Percentiles rank a stretch among this genome's conserved stretches.
Conservation (phyloP, 2,329 filamentous ascomycete genomes). For the Chaetomium olivaceum region DNA sequence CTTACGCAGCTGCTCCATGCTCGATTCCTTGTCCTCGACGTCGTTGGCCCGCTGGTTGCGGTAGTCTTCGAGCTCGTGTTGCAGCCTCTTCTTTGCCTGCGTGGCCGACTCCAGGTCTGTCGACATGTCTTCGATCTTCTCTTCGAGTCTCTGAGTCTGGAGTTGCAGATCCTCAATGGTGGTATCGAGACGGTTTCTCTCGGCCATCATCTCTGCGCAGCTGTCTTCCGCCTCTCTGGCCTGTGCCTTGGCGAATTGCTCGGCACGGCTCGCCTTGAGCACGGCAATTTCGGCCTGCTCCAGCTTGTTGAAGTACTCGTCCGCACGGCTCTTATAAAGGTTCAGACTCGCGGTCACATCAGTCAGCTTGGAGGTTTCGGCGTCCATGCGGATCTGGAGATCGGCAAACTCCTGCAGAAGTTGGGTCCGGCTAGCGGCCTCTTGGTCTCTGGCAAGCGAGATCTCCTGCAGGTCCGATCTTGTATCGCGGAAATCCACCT, state of each 20-base stretch:
- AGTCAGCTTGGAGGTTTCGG: slow-evolving; percentile 78
- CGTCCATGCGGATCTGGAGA: slow-evolving; percentile 87
- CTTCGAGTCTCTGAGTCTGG: slow-evolving; percentile 85
- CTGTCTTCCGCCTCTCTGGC: slow-evolving; percentile 89
- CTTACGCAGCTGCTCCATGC: slow-evolving; percentile 94
- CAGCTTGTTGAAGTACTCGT: slow-evolving; percentile 96
- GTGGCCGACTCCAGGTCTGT: slow-evolving; percentile 83
- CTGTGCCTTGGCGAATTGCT: slow-evolving; percentile 91
- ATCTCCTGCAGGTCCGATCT: slow-evolving; percentile 83
- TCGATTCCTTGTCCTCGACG: slow-evolving; percentile 93
- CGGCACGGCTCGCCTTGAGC: slow-evolving; percentile 84
- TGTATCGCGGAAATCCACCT: slow-evolving; percentile 83
- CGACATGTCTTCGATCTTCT: slow-evolving; percentile 85
- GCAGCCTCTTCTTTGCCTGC: slow-evolving; percentile 89
- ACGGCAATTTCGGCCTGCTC: slow-evolving; percentile 97
- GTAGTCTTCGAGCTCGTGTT: slow-evolving; percentile 97
- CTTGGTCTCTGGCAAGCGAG: slow-evolving; percentile 76
- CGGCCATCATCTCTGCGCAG: slow-evolving; percentile 85
- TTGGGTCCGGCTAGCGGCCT: slow-evolving; percentile 82
- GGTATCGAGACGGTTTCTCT: slow-evolving; percentile 85
- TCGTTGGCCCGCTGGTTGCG: slow-evolving; percentile 92
- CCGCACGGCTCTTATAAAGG: slow-evolving; percentile 86
- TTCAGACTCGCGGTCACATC: slow-evolving; percentile 83
- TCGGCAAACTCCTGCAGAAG: slow-evolving; percentile 91
- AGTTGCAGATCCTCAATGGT: slow-evolving; percentile 87